Base-by-base conservation (phyloP, 305 asterid genomes). In the Ajuga reptans region DNA sequence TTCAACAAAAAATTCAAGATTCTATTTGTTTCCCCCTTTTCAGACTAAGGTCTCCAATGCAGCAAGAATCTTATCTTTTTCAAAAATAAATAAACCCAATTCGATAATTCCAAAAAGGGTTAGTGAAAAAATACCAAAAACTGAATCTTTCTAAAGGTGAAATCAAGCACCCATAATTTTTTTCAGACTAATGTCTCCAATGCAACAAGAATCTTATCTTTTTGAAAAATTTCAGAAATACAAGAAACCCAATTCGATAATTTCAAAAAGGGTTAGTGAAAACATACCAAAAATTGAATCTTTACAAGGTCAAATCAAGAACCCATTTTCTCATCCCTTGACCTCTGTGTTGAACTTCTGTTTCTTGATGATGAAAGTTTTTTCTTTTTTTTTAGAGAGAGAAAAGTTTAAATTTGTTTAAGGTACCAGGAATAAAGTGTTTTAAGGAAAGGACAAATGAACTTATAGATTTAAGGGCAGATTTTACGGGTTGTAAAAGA, bases 371-470 rank as follows among this genome's bases (percentile, higher is more conserved):
- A 39, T 55, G 61, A 9, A 18, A 51, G 57, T 3, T 8, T 12
- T 31, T 15, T 16, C 2, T 45, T 2, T 31, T 33, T 0, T 71
- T 64, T 59, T 69, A 21, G 27, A 21, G 27, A 21, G 27, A 21
- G 27, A 21, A 21, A 21, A 21, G 27, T 21, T 21, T 2, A 21
- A 21, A 21, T 68, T 41, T 69, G 21, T 53, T 51, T 66, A 82
- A 74, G 81, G 82, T 79, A 72, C 57, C 37, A 72, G 82, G 82
- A 81, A 76, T 73, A 75, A 77, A 84, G 76, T 74, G 81, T 74
- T 46, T 51, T 62, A 70, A 78, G 80, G 84, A 65, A 79, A 82
- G 84, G 91, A 86, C 87, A 84, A 80, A 12, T 36, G 84, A 68
- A 69, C 79, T 66, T 79, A 68, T 43, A 71, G 83, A 79, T 79